A percentile compares a stretch with the other conserved stretches of the same genome.
These are phyloP conservation scores for Eremothecium coryli DNA, from an alignment of 1,139 yeast genomes.

Conservation along the genomic window DNA sequence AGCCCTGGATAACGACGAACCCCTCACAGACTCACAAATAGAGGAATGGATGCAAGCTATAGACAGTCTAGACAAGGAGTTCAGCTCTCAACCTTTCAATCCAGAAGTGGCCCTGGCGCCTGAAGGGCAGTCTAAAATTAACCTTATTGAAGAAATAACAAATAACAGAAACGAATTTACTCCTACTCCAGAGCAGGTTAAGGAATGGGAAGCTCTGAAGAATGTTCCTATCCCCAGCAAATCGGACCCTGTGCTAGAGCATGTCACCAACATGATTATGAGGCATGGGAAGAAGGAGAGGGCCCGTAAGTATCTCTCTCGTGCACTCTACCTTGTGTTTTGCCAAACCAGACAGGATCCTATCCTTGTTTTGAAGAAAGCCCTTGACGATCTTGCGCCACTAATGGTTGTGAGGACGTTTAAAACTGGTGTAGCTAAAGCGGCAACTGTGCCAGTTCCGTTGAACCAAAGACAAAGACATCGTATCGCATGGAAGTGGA, in stretches of 20 bases:
- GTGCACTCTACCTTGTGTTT: slow-evolving; percentile 67
- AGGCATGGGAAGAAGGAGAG: slow-evolving; percentile 79
- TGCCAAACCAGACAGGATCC: slow-evolving; percentile 46
- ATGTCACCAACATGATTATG: slow-evolving; percentile 83
- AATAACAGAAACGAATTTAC: slow-evolving; percentile 35
- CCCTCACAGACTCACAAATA: neutral
- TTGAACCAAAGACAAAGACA: slow-evolving; percentile 72
- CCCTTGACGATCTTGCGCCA: slow-evolving; percentile 80
- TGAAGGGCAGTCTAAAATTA: slow-evolving; percentile 38
- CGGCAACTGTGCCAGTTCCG: slow-evolving; percentile 73
- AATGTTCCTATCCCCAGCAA: slow-evolving; percentile 51
- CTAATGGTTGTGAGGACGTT: slow-evolving; percentile 67
- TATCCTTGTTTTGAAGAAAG: slow-evolving; percentile 58
- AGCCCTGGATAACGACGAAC: neutral
- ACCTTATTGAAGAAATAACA: slow-evolving; percentile 26
- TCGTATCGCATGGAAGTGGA: slow-evolving; percentile 84
- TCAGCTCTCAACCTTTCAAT: slow-evolving; percentile 31
- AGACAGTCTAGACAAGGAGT: slow-evolving; percentile 42
- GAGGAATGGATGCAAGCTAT: slow-evolving; percentile 52
- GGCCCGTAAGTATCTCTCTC: slow-evolving; percentile 65
- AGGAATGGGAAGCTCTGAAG: slow-evolving; percentile 43
- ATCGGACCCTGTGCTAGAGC: slow-evolving; percentile 62
- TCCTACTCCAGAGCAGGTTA: slow-evolving; percentile 54
- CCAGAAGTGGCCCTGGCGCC: slow-evolving; percentile 30
- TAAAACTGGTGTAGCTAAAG: slow-evolving; percentile 81